Conservation (phyloP, 2,329 filamentous ascomycete species). For the Fusarium coicis region DNA sequence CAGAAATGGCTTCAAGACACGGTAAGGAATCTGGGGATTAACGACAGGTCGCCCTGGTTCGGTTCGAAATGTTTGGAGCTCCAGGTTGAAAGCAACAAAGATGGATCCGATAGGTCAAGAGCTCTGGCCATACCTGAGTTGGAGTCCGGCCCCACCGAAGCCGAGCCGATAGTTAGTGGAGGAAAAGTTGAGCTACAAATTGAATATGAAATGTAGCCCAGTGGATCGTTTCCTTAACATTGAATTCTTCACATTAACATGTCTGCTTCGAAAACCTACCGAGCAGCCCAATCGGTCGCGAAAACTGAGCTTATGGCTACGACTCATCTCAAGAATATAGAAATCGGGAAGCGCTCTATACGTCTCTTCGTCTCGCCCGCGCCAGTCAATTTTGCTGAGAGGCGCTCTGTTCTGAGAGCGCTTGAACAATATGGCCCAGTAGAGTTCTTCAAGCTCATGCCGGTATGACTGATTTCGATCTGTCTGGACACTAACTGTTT, state of each 20-base stretch:
- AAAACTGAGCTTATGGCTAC: neutral
- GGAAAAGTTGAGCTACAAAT: neutral
- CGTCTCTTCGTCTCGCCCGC: constrained; percentile 63
- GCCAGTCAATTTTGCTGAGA: constrained; percentile 63
- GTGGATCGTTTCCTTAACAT: constrained; percentile 1
- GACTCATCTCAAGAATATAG: neutral
- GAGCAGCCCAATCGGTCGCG: neutral
- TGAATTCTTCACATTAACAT: neutral
- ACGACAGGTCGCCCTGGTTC: neutral
- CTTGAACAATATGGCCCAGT: constrained; percentile 62
- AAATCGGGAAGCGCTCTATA: constrained; percentile 44
- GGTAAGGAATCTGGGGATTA: neutral
- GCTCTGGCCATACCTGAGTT: constrained; percentile 12
- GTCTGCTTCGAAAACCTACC: neutral
- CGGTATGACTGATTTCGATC: constrained; percentile 19
- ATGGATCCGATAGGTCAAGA: neutral
- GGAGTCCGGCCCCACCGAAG: constrained; percentile 35
- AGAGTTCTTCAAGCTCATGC: constrained; percentile 60
- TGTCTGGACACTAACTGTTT: neutral
- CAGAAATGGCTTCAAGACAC: neutral
- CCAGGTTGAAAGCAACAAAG: constrained; percentile 14
- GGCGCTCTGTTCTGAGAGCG: constrained; percentile 64
- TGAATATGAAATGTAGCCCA: neutral
- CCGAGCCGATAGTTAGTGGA: constrained; percentile 24
- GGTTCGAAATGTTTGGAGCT: neutral